Conservation (phyloP, 805 yeast species). For the Schwanniomyces yamadae region DNA sequence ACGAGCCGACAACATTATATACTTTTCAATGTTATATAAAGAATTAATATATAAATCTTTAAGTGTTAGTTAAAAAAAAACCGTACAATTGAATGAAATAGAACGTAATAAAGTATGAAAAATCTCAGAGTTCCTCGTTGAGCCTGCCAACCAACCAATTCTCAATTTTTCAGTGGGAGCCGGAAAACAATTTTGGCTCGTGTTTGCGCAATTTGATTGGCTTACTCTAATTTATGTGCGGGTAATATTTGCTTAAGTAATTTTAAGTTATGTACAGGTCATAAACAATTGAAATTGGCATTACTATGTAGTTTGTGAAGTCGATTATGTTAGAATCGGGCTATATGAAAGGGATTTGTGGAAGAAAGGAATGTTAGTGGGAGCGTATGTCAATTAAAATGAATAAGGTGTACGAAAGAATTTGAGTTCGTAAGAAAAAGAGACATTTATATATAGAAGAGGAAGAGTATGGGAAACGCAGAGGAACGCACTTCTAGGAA, state of each 20-base stretch:
- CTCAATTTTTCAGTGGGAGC: constrained; percentile 9
- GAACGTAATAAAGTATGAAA: constrained; percentile 2
- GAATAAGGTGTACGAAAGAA: too few species aligned
- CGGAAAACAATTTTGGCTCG: constrained; percentile 5
- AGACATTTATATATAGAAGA: too few species aligned
- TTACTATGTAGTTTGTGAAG: too few species aligned
- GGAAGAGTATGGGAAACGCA: too few species aligned
- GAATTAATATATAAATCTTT: constrained; percentile 11
- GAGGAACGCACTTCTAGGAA: too few species aligned
- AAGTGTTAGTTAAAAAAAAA: constrained; percentile 8
- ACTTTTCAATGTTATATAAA: constrained; percentile 10
- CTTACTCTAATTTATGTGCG: not conserved
- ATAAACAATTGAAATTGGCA: too few species aligned
- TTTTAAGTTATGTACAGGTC: not conserved
- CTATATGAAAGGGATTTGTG: too few species aligned
- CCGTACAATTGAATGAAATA: not conserved
- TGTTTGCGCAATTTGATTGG: constrained; percentile 1
- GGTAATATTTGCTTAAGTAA: not conserved
- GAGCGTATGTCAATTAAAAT: too few species aligned
- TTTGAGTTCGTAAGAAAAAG: too few species aligned
- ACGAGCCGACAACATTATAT: constrained; percentile 76
- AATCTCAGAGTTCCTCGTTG: constrained; percentile 6
- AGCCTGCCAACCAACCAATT: constrained; percentile 9
- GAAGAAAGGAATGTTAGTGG: too few species aligned
- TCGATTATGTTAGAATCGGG: too few species aligned